Base-by-base conservation (phyloP, 345 rosid species). In the Populus simonii region DNA sequence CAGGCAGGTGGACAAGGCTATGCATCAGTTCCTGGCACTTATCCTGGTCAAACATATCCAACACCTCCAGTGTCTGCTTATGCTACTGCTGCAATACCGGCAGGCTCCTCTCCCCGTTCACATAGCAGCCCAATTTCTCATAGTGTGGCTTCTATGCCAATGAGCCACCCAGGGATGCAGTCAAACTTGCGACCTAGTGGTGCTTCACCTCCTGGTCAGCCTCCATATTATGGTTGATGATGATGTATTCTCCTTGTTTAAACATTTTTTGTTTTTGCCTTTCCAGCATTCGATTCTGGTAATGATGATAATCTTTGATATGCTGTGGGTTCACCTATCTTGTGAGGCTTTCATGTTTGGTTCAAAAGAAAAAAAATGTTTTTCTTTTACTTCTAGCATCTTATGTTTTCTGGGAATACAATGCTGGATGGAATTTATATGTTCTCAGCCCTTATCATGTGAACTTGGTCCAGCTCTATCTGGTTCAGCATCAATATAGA, bases 201-300 rank as follows among this genome's bases (percentile, higher is more conserved):
- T 61, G 84, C 84, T 57, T 71, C 85, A 2, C 78, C 77, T 10
- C 80, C 85, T 10, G 89, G 83, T 70, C 85, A 83, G 78, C 85
- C 86, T 76, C 86, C 82, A 69, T 83, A 79, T 74, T 85, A 86
- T 41, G 73, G 83, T 45, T 78, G 80, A 86, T 88, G 69, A 78
- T 81, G 82, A 51, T 77, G 51, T 59, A 49, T 61, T 68, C 73
- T 68, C 20, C 31, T 10, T 16, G 27, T 35, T 68, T 12, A 27
- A 31, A 38, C 11, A 27, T 25, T 55, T 45, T 35, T 38, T 35
- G 36, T 47, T 66, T 2, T 57, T 73, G 29, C 31, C 51, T 35
- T 45, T 63, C 4, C 62, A 47, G 25, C 55, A 17, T 65, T 69
- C 70, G 45, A 55, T 53, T 73, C 6, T 72, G 76, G 31, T 66